A percentile compares a stretch with the other conserved stretches of the same genome.
Conservation (phyloP, 176 grass and related monocot species). For the Oryza brachyantha region DNA sequence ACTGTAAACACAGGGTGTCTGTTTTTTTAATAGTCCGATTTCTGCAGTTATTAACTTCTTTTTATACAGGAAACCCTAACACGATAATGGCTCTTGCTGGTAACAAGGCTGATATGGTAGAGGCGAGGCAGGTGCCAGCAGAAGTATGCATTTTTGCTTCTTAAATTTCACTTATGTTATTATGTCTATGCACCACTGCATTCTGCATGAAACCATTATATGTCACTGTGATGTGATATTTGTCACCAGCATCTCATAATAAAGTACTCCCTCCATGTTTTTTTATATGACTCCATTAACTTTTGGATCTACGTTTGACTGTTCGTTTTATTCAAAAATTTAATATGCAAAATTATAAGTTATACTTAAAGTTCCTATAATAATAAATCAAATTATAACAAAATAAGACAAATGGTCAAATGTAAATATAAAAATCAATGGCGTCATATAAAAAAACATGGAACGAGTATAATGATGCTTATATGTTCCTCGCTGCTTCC, state of each 20-base stretch:
- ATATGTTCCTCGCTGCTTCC: neutral
- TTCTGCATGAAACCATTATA: neutral
- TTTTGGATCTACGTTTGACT: too few relatives aligned
- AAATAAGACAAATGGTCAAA: too few relatives aligned
- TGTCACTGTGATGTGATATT: neutral
- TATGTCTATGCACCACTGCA: neutral
- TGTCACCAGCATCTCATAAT: neutral
- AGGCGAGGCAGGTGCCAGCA: constrained; percentile 66
- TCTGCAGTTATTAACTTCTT: constrained; percentile 4
- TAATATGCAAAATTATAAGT: too few relatives aligned
- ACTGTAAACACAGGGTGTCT: neutral
- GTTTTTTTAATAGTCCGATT: neutral
- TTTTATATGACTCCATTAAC: too few relatives aligned
- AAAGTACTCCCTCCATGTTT: too few relatives aligned
- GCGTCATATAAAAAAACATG: too few relatives aligned
- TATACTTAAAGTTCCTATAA: too few relatives aligned
- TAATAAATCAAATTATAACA: too few relatives aligned
- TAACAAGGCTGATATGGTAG: constrained; percentile 89
- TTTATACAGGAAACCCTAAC: constrained; percentile 62
- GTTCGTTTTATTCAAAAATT: too few relatives aligned
- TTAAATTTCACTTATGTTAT: neutral
- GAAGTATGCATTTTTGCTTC: constrained; percentile 53
- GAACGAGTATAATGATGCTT: too few relatives aligned
- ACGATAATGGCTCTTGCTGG: constrained; percentile 94
- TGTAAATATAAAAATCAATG: too few relatives aligned